Conservation (phyloP, 2,329 filamentous ascomycete genomes). For the Metarhizium brunneum region DNA sequence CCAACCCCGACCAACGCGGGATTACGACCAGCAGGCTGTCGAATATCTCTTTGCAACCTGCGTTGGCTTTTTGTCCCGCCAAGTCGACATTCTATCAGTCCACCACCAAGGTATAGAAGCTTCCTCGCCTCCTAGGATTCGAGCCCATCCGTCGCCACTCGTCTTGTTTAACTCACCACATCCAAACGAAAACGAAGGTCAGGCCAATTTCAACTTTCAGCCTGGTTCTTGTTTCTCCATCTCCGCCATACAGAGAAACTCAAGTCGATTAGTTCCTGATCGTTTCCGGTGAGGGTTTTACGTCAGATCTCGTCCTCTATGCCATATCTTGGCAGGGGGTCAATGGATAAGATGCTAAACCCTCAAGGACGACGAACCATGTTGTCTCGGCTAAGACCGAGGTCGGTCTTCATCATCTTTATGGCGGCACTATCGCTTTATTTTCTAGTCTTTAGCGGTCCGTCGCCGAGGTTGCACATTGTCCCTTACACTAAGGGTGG, state of each 20-base stretch:
- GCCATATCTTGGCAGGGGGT: not conserved
- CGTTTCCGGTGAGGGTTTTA: not conserved
- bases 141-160: not conserved
- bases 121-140: not conserved
- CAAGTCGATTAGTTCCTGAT: not conserved
- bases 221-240: not conserved
- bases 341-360: conserved; percentile 24
- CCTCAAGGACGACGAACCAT: conserved; percentile 19
- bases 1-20: not conserved
- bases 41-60: not conserved
- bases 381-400: conserved; percentile 29
- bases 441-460: conserved; percentile 30
- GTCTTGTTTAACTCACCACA: not conserved
- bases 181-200: too few species aligned
- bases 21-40: conserved; percentile 5
- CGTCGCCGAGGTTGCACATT: conserved; percentile 22
- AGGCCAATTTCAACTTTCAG: not conserved
- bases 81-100: not conserved
- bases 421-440: conserved; percentile 32
- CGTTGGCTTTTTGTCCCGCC: not conserved
- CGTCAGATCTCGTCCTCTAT: not conserved
- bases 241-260: not conserved
- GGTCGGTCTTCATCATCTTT: conserved; percentile 30
- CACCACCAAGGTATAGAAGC: not conserved
- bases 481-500: conserved; percentile 18